Conservation (phyloP, 2,329 filamentous ascomycete species). For the Sporothrix humicola region DNA sequence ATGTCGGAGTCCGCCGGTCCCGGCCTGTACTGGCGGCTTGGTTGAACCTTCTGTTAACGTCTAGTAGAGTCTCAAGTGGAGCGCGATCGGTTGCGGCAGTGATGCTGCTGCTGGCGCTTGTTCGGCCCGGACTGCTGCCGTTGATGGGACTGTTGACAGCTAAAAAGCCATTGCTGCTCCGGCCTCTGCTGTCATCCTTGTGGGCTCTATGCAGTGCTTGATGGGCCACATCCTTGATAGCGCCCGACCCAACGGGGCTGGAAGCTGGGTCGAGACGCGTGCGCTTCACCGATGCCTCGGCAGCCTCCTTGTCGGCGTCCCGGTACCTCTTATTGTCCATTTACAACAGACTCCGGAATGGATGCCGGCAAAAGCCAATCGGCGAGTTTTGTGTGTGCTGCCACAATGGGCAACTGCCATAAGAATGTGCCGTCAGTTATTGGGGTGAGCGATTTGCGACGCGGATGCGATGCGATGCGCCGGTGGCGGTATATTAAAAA, state of each 20-base stretch:
- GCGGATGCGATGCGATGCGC: conserved; percentile 9
- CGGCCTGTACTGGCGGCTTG: conserved; percentile 34
- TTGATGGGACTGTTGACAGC: background rate
- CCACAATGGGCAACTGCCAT: background rate
- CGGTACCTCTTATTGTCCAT: conserved; percentile 37
- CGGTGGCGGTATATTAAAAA: background rate
- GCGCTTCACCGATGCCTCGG: conserved; percentile 34
- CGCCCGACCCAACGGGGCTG: background rate
- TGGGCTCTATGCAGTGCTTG: background rate
- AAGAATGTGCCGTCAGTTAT: background rate
- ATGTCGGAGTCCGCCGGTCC: conserved; percentile 35
- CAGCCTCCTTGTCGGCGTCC: conserved; percentile 34
- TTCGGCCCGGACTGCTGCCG: background rate
- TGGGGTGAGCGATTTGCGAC: background rate
- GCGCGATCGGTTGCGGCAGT: background rate
- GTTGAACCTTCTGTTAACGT: conserved; percentile 36
- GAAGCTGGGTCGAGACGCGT: conserved; percentile 27
- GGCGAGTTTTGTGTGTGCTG: conserved; percentile 2
- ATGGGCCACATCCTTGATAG: conserved; percentile 28
- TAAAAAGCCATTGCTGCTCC: conserved; percentile 4
- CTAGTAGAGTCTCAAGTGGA: conserved; percentile 33
- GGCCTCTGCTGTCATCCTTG: background rate
- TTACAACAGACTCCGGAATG: background rate
- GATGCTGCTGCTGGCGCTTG: background rate
- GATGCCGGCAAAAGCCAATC: background rate